Conservation (phyloP, 192 early-diverging fungal species). For the Funneliformis mosseae region DNA sequence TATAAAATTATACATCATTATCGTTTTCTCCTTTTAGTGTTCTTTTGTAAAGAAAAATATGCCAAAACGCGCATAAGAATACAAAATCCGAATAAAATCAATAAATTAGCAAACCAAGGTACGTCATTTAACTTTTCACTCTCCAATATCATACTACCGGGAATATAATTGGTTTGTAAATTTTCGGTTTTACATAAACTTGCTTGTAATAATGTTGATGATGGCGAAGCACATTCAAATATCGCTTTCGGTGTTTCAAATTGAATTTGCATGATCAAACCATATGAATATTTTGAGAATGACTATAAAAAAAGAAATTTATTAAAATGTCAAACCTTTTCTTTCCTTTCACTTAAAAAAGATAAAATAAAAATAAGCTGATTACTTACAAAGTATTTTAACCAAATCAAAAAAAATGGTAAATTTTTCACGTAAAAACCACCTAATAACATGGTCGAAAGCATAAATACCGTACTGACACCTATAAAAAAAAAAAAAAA, state of each 20-base stretch:
- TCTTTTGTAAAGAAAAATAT: neutral
- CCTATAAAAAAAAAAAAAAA: neutral
- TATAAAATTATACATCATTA: neutral
- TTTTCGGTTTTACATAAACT: neutral
- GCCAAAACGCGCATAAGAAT: neutral
- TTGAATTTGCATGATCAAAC: slow-evolving; percentile 23
- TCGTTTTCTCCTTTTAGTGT: neutral
- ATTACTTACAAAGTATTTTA: slow-evolving; percentile 7
- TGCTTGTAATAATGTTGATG: neutral
- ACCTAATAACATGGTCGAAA: slow-evolving; percentile 17
- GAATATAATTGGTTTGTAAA: neutral
- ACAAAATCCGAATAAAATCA: neutral
- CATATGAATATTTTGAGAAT: neutral
- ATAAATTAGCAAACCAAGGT: neutral
- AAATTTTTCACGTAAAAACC: slow-evolving; percentile 24
- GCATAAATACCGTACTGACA: slow-evolving; percentile 13
- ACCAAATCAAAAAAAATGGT: neutral
- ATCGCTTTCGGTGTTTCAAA: neutral
- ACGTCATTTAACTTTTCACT: neutral
- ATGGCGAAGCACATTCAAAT: neutral
- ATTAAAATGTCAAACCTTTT: neutral
- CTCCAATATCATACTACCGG: neutral
- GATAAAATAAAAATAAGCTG: neutral
- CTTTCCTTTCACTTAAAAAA: neutral
- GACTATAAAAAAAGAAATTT: neutral